Base-by-base conservation (phyloP, 2,329 filamentous ascomycete genomes). In the Fusarium guadeloupense region DNA sequence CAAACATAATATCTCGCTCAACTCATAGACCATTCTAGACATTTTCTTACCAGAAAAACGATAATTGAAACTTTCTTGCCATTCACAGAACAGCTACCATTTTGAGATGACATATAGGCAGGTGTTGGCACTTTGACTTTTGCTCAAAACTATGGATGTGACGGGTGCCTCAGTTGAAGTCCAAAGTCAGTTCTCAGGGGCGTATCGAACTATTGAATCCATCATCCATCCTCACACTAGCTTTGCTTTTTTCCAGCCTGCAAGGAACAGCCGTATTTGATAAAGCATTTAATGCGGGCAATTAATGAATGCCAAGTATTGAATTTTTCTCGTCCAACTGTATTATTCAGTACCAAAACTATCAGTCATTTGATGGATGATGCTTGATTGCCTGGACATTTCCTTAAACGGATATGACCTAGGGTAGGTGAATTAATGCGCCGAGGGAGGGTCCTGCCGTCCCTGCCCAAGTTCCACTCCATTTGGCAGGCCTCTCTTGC, bases 231-330 rank as follows among this genome's bases (percentile, higher is more conserved):
- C 34, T 20, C 41, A 26, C 5, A 26, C 10, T 40, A 35, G 20
- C 28, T 21, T 51, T 34, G 42, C 38, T 34, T 58, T 57, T 58
- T 44, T 10, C 17, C 52, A 19, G 28, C 14, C 54, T 58, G 39
- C 39, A 59, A 58, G 54, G 45, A 52, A 58, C 53, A 13, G 25
- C 28, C 26, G 46, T 41, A 41, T 38, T 19, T 59, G 40, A 41
- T 59, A 46, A 39, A 59, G n/a, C 53, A 52, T 52, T 20, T 12
- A 43, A 59, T 59, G 41, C 47, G 42, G 40, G 54, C 37, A 59
- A 43, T 35, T 31, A 17, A 42, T 13, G 26, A 9, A 19, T 13
- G 20, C 14, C 14, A 16, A 43, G 39, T 13, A 25, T 17, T 21
- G 13, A 21, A 20, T 26, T 40, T 20, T 16, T 30, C n/a, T 6